A percentile compares a stretch with the other conserved stretches of the same genome.
These are phyloP conservation scores for Penicillium freii DNA, from an alignment of 2,329 filamentous ascomycete species.

Conservation along the genomic window DNA sequence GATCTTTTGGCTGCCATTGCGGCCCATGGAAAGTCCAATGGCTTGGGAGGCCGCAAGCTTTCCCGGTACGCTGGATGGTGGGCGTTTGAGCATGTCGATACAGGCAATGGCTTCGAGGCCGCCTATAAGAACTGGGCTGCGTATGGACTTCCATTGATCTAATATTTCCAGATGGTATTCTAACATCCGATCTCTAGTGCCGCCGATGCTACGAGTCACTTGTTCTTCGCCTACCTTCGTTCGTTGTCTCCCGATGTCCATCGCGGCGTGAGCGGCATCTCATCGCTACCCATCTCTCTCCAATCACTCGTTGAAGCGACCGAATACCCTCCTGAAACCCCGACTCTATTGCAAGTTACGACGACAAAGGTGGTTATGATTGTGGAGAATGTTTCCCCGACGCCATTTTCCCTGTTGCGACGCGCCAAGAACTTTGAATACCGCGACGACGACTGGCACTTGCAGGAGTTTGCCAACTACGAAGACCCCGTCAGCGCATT, in stretches of 20 bases:
- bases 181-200: constrained; percentile 58
- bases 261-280: constrained; percentile 72
- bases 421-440: constrained; percentile 95
- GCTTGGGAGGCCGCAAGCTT: constrained; percentile 86
- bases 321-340: constrained; percentile 83
- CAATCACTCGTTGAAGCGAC: constrained; percentile 89
- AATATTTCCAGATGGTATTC: constrained; percentile 13
- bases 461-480: constrained; percentile 82
- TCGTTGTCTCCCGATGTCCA: constrained; percentile 77
- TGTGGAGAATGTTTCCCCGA: constrained; percentile 90
- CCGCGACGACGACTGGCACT: constrained; percentile 77
- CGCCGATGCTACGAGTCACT: constrained; percentile 90
- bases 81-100: constrained; percentile 90
- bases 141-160: constrained; percentile 48
- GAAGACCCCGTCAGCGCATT: constrained; percentile 84
- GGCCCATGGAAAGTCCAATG: constrained; percentile 89
- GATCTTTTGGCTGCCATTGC: constrained; percentile 87
- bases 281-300: constrained; percentile 81
- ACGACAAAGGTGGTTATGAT: constrained; percentile 96
- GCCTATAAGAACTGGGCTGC: constrained; percentile 86
- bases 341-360: constrained; percentile 70
- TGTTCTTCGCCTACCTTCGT: constrained; percentile 96
- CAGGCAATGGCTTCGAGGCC: constrained; percentile 86
- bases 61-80: constrained; percentile 97
- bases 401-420: constrained; percentile 84